Base-by-base conservation (phyloP, 345 rosid species). In the Syzygium aqueum region DNA sequence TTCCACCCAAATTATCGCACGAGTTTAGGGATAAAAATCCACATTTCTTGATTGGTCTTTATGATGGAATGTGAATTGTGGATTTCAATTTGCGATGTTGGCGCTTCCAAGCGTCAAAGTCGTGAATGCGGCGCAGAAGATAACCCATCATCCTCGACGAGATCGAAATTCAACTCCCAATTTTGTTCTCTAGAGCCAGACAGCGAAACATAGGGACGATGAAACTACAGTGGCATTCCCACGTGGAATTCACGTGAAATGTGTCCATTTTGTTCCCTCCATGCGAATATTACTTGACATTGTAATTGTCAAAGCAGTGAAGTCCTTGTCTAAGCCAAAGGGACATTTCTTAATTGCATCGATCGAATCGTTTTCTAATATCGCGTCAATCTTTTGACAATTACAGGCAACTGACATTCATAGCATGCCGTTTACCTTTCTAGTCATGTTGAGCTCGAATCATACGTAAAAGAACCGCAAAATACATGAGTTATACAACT, bases 401-500 rank as follows among this genome's bases (percentile, higher is more conserved):
- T 67, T 16, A 2, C 5, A 30, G 5, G 30, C 43, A 30, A 63
- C 1, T 13, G 40, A 28, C 21, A 0, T 65, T 30, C 2, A 7
- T 2, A 8, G 21, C 19, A 63, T 11, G 4, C 1, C 7, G 19
- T n/a, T 63, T 28, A 4, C 40, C 40, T 1, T 63, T 30, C 8
- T 63, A 7, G 16, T 17, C 43, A 7, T 16, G 43, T 16, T 22
- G 30, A 16, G 30, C 77, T 30, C 37, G 8, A 65, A 16, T 65
- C 43, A 30, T 30, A 30, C 43, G 3, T 15, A 3, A 65, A 28
- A 1, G 37, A 65, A 15, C 3, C 0, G 2, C 1, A 28, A 21
- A 21, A 65, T 30, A 16, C 77, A 15, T 65, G 3, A 67, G 13
- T 33, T 33, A 33, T 8, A 8, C 78, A 67, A 17, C 1, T 3